Base-by-base conservation (phyloP, 2,329 filamentous ascomycete species). In the Beauveria sp. region DNA sequence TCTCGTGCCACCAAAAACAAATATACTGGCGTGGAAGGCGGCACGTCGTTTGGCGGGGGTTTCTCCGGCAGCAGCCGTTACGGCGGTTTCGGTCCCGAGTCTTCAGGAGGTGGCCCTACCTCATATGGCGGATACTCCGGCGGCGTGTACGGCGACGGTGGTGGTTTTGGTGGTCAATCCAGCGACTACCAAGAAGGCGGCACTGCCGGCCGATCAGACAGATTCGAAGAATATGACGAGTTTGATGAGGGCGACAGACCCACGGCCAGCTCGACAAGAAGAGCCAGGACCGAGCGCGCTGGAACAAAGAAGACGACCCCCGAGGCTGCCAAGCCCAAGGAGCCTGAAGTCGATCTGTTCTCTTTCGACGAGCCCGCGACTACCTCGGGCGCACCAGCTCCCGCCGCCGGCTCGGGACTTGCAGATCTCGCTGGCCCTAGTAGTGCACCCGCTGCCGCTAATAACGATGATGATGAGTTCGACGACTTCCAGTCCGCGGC, bases 141-240 rank as follows among this genome's bases (percentile, higher is more conserved):
- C 14, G 86, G 86, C 58, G 93, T 99, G 0, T 98, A 95, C 70
- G 93, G 93, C n/a, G 93, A 98, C 70, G 93, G 93, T 24, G 93
- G 93, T 65, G 93, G 93, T 18, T 97, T 96, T 69, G 91, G 93
- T 47, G 92, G 93, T 3, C 86, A 91, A 69, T 74, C 81, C 22
- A 84, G 81, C 67, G 89, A 91, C 57, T 96, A 89, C 76, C 82
- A 86, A 62, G 86, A 90, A 67, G 77, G 84, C 62, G 77, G 84
- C 63, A 80, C 67, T 14, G 42, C 30, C 30, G 65, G 79, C 67
- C 78, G 87, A 62, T 79, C 81, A 60, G 92, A 96, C 66, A 85
- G 88, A 66, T 99, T 97, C 68, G 93, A 98, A 68, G 95, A 97
- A 75, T 99, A 99, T 70, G 93, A 99, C 71, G 95, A 99, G 75